Percentiles rank a stretch among this genome's conserved stretches.
These are phyloP conservation scores for Pyricularia grisea DNA, from an alignment of 2,329 filamentous ascomycete species.

Conservation along the genomic window DNA sequence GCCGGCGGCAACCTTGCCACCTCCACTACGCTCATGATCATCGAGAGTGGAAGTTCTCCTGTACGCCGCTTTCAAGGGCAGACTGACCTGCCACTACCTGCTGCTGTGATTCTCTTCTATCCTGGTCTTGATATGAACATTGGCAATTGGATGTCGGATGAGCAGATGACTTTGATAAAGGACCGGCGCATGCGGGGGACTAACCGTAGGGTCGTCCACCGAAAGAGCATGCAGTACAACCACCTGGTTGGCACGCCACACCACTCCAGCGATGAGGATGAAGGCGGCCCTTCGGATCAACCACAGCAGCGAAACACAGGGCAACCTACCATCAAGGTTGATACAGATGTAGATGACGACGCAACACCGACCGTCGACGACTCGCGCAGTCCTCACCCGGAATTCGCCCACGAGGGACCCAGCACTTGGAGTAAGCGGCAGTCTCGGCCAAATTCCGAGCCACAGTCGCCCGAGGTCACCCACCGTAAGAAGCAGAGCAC, in stretches of 20 bases:
- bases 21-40: slow-evolving; percentile 77
- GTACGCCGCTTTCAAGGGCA: slow-evolving; percentile 46
- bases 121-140: slow-evolving; percentile 95
- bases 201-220: slow-evolving; percentile 67
- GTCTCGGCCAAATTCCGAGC: slow-evolving; percentile 5
- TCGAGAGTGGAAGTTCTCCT: slow-evolving; percentile 59
- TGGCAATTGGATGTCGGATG: slow-evolving; percentile 97
- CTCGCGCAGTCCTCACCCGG: slow-evolving; percentile 31
- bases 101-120: slow-evolving; percentile 78
- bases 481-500: slow-evolving; percentile 12
- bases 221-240: slow-evolving; percentile 85
- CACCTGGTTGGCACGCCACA: slow-evolving; percentile 76
- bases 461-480: slow-evolving; percentile 5
- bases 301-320: neutral
- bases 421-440: slow-evolving; percentile 22
- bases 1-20: slow-evolving; percentile 76
- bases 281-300: slow-evolving; percentile 19
- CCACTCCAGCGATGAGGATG: slow-evolving; percentile 66
- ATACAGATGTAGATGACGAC: neutral
- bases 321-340: slow-evolving; percentile 1
- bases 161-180: slow-evolving; percentile 90
- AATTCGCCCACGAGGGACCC: slow-evolving; percentile 40
- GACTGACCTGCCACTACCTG: slow-evolving; percentile 59
- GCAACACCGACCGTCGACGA: slow-evolving; percentile 17
- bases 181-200: slow-evolving; percentile 70